Evolutionary conservation across 2,329 filamentous ascomycete species (phyloP).

Genomic region (Diaporthe australafricana): DNA sequence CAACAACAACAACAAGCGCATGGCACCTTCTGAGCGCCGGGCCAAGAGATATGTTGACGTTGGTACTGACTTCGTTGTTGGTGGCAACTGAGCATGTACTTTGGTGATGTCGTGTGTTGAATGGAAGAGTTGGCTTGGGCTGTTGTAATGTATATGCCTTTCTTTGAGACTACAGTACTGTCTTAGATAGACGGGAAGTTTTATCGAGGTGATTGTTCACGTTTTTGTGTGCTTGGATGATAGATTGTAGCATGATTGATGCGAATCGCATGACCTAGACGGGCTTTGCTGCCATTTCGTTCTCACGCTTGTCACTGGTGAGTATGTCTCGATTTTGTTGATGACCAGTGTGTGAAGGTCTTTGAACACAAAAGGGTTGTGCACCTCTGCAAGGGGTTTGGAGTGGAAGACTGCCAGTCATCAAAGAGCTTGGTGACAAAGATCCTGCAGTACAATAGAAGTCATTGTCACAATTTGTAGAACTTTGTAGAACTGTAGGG

Average conservation of each 20-base stretch:
- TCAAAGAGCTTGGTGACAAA: too few species aligned
- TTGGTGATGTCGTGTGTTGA: background rate
- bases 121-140: background rate
- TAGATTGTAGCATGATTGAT: background rate
- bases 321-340: too few species aligned
- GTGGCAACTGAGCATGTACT: background rate
- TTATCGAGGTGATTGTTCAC: conserved; percentile 4
- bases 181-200: conserved; percentile 1
- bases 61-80: conserved; percentile 2
- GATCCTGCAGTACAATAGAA: background rate
- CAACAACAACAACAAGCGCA: conserved; percentile 27
- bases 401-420: background rate
- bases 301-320: too few species aligned
- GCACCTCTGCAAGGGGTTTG: too few species aligned
- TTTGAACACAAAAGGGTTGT: too few species aligned
- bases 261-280: background rate
- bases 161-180: conserved; percentile 2
- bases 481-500: too few species aligned
- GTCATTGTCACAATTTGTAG: background rate
- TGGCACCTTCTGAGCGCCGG: conserved; percentile 7
- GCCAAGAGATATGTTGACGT: conserved; percentile 17
- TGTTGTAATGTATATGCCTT: conserved; percentile 3
- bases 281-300: too few species aligned
- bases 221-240: background rate
- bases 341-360: too few species aligned